Base-by-base conservation (phyloP, 768 basidiomycete species). In the Suillus cothurnatus region DNA sequence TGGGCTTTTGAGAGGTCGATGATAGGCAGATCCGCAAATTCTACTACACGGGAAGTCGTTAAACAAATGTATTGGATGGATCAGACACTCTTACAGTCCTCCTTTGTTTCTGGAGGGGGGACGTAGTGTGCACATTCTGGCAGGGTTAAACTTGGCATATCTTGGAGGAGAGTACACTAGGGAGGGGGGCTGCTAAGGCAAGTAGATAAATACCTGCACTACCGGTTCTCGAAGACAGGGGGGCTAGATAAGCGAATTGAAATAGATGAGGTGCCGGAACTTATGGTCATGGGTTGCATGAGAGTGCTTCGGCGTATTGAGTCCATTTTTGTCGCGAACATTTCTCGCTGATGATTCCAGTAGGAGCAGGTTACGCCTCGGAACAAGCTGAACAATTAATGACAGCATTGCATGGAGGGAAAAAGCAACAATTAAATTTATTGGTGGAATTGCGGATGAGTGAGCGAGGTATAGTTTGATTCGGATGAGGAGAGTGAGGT, bases 21-120 rank as follows among this genome's bases (percentile, higher is more conserved):
- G 32, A 74, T 66, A 1, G 77, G 68, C 3, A 80, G 72, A 47
- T 80, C 71, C 0, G 76, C 79, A 70, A 71, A 80, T 50, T 80
- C 76, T 66, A 80, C 79, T 80, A 39, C 23, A 39, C 7, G 39
- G 15, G 56, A 14, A 34, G 12, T 39, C 6, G 21, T 55, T 56
- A 43, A 15, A 38, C n/a, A n/a, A 23, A 43, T 12, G 6, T 7
- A 17, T 32, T 3, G 8, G 14, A 31, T 34, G 21, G 19, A 28
- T 56, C 21, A 23, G 6, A 5, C 36, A 28, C 17, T 41, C 79
- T 61, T 58, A 80, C 79, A 61, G 52, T 73, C 63, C 39, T 77
- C 74, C 62, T 68, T 68, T 0, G 79, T 80, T 19, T 55, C 60
- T 6, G 77, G 70, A 6, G 78, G 70, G 7, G 70, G 71, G 12